Evolutionary conservation across 2,329 filamentous ascomycete species (phyloP).

Genomic region (Falciphora oryzae): DNA sequence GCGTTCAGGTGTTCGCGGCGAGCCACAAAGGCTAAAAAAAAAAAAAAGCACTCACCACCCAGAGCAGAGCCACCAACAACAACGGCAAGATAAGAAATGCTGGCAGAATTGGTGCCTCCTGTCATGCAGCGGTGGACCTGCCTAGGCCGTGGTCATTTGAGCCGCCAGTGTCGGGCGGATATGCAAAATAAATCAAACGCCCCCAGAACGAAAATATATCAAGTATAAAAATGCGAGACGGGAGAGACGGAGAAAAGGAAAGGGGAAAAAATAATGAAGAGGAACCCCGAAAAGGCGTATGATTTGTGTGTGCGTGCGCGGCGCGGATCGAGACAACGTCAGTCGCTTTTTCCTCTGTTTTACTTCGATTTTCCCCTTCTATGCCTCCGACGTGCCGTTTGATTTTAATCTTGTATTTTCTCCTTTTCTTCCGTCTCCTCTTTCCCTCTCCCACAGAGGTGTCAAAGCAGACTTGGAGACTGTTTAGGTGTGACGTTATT

Average conservation of each 20-base stretch:
- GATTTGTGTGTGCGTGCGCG: background rate
- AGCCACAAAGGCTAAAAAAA: background rate
- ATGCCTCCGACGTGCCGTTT: background rate
- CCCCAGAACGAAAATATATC: background rate
- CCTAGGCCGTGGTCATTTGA: background rate
- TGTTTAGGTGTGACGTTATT: constrained; percentile 9
- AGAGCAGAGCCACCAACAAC: background rate
- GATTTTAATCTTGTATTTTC: background rate
- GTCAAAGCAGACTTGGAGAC: background rate
- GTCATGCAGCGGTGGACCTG: background rate
- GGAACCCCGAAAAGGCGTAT: background rate
- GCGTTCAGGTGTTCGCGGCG: background rate
- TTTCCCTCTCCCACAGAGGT: background rate
- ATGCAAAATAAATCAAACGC: background rate
- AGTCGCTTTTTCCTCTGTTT: background rate
- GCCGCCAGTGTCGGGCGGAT: background rate
- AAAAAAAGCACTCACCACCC: constrained; percentile 1
- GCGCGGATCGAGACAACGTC: background rate
- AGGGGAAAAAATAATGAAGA: background rate
- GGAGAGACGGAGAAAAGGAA: background rate
- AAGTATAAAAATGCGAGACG: background rate
- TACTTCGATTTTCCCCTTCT: background rate
- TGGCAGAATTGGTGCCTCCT: background rate
- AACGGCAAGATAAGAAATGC: background rate
- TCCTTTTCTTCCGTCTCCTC: background rate